phyloP scores from a whole-genome alignment of 2,329 filamentous ascomycete species.

The Aspergillus pseudoviridinutans region DNA sequence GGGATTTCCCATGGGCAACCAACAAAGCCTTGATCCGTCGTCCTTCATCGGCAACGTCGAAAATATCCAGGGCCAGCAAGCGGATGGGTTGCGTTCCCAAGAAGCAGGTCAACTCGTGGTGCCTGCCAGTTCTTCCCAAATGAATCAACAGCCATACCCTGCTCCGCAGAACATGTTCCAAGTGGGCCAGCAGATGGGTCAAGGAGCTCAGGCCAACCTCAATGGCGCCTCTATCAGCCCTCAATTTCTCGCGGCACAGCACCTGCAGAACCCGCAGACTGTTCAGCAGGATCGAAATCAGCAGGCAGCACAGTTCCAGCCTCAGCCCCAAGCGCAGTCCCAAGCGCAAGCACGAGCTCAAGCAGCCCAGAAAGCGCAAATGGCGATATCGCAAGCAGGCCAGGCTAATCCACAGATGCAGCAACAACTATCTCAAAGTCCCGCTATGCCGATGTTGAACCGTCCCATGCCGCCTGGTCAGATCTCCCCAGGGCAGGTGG shows the following conservation, averaged over 20 bases:
- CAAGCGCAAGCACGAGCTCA: conserved; percentile 40
- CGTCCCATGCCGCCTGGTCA: conserved; percentile 38
- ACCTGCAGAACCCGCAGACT: conserved; percentile 40
- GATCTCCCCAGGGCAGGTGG: conserved; percentile 34
- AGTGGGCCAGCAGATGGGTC: conserved; percentile 38
- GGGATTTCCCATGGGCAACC: conserved; percentile 29
- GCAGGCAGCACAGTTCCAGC: conserved; percentile 30
- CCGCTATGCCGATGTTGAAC: conserved; percentile 42
- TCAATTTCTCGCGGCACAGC: conserved; percentile 41
- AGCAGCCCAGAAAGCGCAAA: conserved; percentile 44
- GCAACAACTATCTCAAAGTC: conserved; percentile 35
- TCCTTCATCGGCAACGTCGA: conserved; percentile 48
- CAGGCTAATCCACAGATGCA: conserved; percentile 39
- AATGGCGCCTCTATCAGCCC: conserved; percentile 36
- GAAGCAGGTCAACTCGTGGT: conserved; percentile 62
- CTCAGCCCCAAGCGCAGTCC: conserved; percentile 37
- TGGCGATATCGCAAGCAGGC: conserved; percentile 44
- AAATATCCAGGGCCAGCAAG: conserved; percentile 58
- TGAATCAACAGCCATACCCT: conserved; percentile 39
- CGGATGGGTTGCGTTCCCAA: conserved; percentile 57
- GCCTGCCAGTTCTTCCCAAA: conserved; percentile 57
- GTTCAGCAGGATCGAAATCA: conserved; percentile 41
- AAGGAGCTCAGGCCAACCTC: conserved; percentile 34
- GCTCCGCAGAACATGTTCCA: conserved; percentile 41
- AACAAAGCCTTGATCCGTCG: conserved; percentile 30